Conservation (phyloP, 345 rosid genomes). For the Eucalyptus curtisii region DNA sequence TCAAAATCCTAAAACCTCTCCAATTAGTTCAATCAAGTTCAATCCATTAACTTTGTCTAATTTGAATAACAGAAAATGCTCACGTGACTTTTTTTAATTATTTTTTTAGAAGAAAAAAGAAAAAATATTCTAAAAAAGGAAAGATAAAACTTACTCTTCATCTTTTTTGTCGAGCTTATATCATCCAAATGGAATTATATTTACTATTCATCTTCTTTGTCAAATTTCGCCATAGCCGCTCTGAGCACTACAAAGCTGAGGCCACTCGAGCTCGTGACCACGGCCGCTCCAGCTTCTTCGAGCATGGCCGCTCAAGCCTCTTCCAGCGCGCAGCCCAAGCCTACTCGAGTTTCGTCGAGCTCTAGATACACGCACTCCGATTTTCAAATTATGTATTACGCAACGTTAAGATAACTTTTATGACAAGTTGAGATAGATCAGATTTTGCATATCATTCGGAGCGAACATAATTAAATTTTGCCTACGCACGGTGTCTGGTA, state of each 20-base stretch:
- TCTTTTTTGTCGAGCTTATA: neutral
- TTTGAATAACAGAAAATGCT: too few relatives aligned
- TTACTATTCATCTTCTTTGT: neutral
- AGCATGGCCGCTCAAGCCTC: too few relatives aligned
- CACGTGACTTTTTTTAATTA: too few relatives aligned
- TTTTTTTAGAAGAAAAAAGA: too few relatives aligned
- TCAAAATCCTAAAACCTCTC: neutral
- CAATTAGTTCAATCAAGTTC: neutral
- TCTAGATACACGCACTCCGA: neutral
- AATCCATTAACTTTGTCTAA: rapidly evolving
- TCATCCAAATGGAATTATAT: neutral
- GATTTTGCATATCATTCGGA: neutral
- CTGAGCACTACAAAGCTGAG: too few relatives aligned
- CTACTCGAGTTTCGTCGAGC: too few relatives aligned
- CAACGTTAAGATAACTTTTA: neutral
- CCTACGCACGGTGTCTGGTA: neutral
- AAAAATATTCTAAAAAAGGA: too few relatives aligned
- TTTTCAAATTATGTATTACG: neutral
- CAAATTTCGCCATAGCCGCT: neutral
- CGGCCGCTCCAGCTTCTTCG: too few relatives aligned
- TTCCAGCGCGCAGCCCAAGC: too few relatives aligned
- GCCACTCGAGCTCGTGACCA: too few relatives aligned
- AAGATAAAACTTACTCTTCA: neutral
- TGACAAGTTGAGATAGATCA: neutral
- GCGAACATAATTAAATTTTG: neutral